phyloP scores from a whole-genome alignment of 2,329 filamentous ascomycete genomes.

The Cercospora nicotianae region DNA sequence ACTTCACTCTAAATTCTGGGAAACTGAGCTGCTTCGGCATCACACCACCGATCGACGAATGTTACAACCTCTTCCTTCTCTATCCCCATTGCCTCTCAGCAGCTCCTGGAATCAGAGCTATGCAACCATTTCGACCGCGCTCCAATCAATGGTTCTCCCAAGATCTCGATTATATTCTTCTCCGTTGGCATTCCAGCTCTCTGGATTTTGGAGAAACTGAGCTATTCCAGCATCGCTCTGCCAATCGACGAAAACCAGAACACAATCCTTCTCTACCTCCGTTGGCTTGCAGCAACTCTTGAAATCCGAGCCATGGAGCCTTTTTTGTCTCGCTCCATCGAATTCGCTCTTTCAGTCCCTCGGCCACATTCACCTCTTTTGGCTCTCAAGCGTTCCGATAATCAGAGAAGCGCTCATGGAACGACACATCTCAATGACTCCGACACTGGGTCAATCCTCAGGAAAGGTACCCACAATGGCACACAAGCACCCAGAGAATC shows the following conservation, averaged over 20 bases:
- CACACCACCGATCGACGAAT: background rate
- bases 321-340: background rate
- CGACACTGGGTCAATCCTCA: background rate
- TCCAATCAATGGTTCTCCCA: background rate
- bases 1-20: too few relatives aligned
- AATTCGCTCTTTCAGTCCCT: too few relatives aligned
- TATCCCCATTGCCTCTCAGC: too few relatives aligned
- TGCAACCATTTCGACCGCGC: background rate
- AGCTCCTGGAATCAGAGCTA: background rate
- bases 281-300: background rate
- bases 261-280: background rate
- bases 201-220: background rate
- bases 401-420: background rate
- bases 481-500: background rate
- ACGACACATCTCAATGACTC: background rate
- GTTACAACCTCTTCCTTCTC: background rate
- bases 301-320: background rate
- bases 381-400: rapidly evolving
- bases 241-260: background rate
- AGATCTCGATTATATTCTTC: background rate
- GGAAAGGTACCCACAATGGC: background rate
- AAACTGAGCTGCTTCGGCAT: too few relatives aligned
- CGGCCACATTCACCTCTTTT: background rate
- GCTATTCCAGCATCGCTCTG: background rate
- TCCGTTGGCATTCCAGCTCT: background rate